phyloP scores from a whole-genome alignment of 108 stramenopile genomes.

The Fragilariopsis cylindrus region DNA sequence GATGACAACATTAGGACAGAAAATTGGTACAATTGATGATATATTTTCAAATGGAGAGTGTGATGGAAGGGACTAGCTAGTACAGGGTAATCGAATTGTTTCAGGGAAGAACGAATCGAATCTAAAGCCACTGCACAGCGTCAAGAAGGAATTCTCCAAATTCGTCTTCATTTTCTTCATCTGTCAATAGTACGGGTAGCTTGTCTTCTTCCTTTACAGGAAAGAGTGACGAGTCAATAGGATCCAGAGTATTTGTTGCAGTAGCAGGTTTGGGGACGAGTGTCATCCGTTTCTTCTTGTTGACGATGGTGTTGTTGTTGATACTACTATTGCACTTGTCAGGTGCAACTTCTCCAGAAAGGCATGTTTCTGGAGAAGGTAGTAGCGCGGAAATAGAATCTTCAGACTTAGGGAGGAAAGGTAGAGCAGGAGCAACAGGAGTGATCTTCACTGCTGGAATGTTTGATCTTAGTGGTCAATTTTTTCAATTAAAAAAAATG shows the following conservation, averaged over 20 bases:
- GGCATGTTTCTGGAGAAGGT: conserved; percentile 11
- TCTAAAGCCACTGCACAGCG: conserved; percentile 67
- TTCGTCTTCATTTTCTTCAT: conserved; percentile 51
- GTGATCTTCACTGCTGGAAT: conserved; percentile 92
- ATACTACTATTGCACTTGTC: neutral
- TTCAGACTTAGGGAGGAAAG: conserved; percentile 22
- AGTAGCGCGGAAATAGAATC: conserved; percentile 16
- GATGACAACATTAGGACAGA: too few species aligned
- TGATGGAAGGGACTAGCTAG: too few species aligned
- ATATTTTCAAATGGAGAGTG: too few species aligned
- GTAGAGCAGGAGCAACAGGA: conserved; percentile 37
- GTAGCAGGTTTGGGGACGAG: neutral
- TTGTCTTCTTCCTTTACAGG: conserved; percentile 29
- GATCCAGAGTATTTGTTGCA: conserved; percentile 5
- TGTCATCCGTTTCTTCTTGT: neutral
- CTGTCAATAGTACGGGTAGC: conserved; percentile 33
- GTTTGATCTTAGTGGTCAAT: conserved; percentile 74
- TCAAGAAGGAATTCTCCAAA: conserved; percentile 64
- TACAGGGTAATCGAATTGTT: too few species aligned
- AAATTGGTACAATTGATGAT: too few species aligned
- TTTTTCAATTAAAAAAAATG: conserved; percentile 1
- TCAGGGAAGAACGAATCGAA: too few species aligned
- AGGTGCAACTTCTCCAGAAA: conserved; percentile 9
- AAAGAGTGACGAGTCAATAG: conserved; percentile 35
- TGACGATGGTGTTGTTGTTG: neutral